Percentiles rank a stretch among this genome's conserved stretches.
Conservation (phyloP, 2,329 filamentous ascomycete genomes). For the Epichloe scottii region DNA sequence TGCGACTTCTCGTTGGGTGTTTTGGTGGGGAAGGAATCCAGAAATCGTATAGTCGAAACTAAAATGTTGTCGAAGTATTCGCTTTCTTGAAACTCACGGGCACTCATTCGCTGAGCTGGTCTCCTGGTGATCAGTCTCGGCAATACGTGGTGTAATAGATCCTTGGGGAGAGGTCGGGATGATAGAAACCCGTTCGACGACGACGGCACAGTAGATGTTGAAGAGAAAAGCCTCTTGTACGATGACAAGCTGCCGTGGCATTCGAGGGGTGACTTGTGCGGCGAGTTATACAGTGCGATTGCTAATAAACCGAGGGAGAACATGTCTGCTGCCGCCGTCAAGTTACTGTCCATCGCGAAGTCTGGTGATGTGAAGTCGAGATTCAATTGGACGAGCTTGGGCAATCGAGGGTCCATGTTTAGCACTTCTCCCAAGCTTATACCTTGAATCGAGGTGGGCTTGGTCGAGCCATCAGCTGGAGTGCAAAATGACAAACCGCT, state of each 20-base stretch:
- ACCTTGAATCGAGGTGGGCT: constrained; percentile 62
- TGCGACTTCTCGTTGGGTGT: constrained; percentile 81
- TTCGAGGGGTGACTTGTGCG: constrained; percentile 77
- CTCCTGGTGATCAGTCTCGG: constrained; percentile 77
- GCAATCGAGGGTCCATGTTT: constrained; percentile 74
- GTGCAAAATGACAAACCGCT: constrained; percentile 86
- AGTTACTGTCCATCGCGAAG: constrained; percentile 81
- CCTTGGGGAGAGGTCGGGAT: constrained; percentile 65
- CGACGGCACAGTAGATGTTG: constrained; percentile 66
- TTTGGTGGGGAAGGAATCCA: constrained; percentile 85
- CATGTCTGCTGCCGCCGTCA: constrained; percentile 77
- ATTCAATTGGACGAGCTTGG: constrained; percentile 72
- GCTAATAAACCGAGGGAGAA: constrained; percentile 87
- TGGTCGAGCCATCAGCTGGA: constrained; percentile 62
- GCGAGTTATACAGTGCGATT: constrained; percentile 86
- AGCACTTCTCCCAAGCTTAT: constrained; percentile 75
- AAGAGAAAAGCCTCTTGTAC: constrained; percentile 75
- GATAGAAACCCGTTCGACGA: constrained; percentile 74
- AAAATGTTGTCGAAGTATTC: constrained; percentile 96
- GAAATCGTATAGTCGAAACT: constrained; percentile 88
- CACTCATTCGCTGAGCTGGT: constrained; percentile 76
- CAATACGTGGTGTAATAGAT: constrained; percentile 62
- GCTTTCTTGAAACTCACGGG: constrained; percentile 85
- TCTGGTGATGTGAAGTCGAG: constrained; percentile 92
- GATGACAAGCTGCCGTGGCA: constrained; percentile 67